phyloP scores from a whole-genome alignment of 768 basidiomycete species.

The Mycena olivaceomarginata region DNA sequence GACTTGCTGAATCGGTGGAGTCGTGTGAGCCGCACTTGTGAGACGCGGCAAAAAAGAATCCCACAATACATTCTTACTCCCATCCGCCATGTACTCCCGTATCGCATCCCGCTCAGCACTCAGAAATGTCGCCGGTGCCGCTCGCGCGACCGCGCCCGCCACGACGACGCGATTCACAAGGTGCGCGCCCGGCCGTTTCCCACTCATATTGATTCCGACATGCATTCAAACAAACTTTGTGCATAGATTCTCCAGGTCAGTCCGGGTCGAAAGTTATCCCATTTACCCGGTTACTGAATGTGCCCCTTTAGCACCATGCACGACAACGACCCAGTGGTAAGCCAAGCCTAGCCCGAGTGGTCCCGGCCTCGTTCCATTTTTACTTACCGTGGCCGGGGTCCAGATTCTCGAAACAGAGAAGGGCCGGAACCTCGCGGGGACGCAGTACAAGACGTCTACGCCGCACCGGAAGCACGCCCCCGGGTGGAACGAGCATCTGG shows the following conservation, averaged over 20 bases:
- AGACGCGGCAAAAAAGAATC: neutral
- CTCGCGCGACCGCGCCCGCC: slow-evolving; percentile 24
- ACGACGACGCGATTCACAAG: slow-evolving; percentile 47
- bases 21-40: neutral
- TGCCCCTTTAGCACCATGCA: slow-evolving; percentile 69
- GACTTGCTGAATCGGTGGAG: slow-evolving; percentile 1
- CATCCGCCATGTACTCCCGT: slow-evolving; percentile 47
- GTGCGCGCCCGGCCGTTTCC: slow-evolving; percentile 42
- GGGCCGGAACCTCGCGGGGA: slow-evolving; percentile 64
- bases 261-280: neutral
- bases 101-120: slow-evolving; percentile 41
- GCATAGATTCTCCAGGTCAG: slow-evolving; percentile 17
- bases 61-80: slow-evolving; percentile 3
- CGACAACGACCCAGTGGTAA: slow-evolving; percentile 74
- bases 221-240: too few relatives aligned
- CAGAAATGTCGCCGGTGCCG: slow-evolving; percentile 30
- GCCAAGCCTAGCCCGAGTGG: neutral
- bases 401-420: slow-evolving; percentile 75
- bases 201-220: neutral
- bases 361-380: neutral
- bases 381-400: neutral
- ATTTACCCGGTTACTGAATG: slow-evolving; percentile 35
- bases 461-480: slow-evolving; percentile 70
- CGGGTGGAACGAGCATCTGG: slow-evolving; percentile 84
- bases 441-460: slow-evolving; percentile 68